These are phyloP conservation scores for Nicotiana sylvestris DNA, from an alignment of 257 asterid species.

Conservation along the genomic window DNA sequence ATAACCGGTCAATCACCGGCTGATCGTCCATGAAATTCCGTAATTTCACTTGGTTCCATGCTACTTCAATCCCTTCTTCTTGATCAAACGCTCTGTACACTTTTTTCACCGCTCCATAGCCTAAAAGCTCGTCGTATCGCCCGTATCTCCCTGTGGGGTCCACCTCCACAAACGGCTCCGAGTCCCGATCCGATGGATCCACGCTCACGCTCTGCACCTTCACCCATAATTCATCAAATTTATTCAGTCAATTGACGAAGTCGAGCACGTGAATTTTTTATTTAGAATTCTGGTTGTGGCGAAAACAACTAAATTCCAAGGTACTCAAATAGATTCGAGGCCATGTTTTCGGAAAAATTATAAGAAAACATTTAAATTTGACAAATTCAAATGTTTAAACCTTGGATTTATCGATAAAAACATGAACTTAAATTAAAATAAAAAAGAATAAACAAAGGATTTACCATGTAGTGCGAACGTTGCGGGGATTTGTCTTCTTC, in stretches of 20 bases:
- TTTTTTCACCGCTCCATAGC: conserved; percentile 69
- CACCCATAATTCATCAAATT: not conserved
- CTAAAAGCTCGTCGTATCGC: conserved; percentile 72
- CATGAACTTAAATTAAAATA: not conserved
- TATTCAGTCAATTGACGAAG: not conserved
- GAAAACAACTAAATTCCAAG: not conserved
- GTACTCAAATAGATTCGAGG: not conserved
- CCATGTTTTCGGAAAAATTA: not conserved
- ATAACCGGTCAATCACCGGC: conserved; percentile 47
- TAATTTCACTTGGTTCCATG: conserved; percentile 83
- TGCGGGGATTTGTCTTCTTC: conserved; percentile 8
- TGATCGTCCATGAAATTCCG: conserved; percentile 46
- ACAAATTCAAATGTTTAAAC: not conserved
- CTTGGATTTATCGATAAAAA: not conserved
- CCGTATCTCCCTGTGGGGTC: conserved; percentile 73
- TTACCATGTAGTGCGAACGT: conserved; percentile 9
- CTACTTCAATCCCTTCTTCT: conserved; percentile 88
- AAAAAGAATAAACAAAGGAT: not conserved
- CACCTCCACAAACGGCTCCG: conserved; percentile 60
- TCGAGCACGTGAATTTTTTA: not conserved
- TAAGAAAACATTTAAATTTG: not conserved
- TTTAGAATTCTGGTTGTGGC: not conserved
- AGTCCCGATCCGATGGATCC: conserved; percentile 38
- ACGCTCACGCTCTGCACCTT: conserved; percentile 27
- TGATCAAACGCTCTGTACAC: conserved; percentile 86